phyloP scores from a whole-genome alignment of 2,329 filamentous ascomycete species.

The Penicillium polonicum region DNA sequence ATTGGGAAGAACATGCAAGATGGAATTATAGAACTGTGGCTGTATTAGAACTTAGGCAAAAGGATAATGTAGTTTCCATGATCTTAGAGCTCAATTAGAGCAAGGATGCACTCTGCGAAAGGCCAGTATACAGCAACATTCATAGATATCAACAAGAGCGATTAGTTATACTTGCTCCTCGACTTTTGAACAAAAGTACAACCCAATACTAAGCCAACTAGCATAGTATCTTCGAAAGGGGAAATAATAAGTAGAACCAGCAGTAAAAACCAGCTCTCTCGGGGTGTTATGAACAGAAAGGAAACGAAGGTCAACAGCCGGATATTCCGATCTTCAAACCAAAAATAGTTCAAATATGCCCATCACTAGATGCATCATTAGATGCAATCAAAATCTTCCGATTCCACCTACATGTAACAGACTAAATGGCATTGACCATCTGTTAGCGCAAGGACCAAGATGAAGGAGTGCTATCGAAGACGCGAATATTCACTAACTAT shows the following conservation, averaged over 20 bases:
- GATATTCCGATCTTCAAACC: neutral
- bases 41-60: neutral
- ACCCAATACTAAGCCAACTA: accelerated
- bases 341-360: neutral
- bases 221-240: too few relatives aligned
- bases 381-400: neutral
- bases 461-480: neutral
- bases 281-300: neutral
- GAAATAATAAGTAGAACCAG: neutral
- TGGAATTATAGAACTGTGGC: neutral
- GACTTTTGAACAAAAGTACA: too few relatives aligned
- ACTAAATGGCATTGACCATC: neutral
- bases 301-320: neutral
- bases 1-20: neutral
- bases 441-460: neutral
- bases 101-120: neutral
- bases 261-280: neutral
- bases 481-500: neutral
- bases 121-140: neutral
- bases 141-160: neutral
- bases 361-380: neutral
- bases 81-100: neutral
- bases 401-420: neutral
- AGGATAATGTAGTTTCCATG: too few relatives aligned
- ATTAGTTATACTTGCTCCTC: neutral